phyloP scores from a whole-genome alignment of 192 early-diverging fungal species.

The Backusella parvicylindrica region DNA sequence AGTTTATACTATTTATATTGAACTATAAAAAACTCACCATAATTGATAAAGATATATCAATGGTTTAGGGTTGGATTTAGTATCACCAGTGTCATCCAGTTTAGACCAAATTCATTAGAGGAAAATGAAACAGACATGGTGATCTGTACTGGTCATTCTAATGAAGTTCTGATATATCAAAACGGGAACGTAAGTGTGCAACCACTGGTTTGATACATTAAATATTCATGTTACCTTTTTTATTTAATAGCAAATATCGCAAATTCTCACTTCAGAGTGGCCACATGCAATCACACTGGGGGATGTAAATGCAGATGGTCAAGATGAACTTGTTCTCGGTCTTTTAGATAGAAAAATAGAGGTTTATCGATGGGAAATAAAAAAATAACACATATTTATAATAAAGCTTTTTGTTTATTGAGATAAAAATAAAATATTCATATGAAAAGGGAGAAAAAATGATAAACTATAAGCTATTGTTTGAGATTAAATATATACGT shows the following conservation, averaged over 20 bases:
- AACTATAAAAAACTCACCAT: neutral
- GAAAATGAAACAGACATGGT: constrained; percentile 28
- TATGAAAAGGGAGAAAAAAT: neutral
- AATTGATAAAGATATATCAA: constrained; percentile 19
- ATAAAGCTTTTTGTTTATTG: constrained; percentile 1
- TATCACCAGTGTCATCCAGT: constrained; percentile 16
- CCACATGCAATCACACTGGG: constrained; percentile 27
- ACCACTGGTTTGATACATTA: neutral
- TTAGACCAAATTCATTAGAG: constrained; percentile 19
- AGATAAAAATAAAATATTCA: neutral
- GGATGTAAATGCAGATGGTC: constrained; percentile 34
- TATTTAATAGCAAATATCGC: constrained; percentile 16
- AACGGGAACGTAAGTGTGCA: constrained; percentile 21
- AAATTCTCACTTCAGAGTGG: constrained; percentile 32
- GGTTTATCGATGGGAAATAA: constrained; percentile 23
- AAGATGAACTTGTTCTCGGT: constrained; percentile 37
- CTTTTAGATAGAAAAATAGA: constrained; percentile 31
- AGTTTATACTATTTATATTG: neutral
- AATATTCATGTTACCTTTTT: neutral
- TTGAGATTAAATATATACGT: neutral
- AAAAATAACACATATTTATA: neutral
- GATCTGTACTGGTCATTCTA: constrained; percentile 33
- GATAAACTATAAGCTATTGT: neutral
- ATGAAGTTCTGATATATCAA: constrained; percentile 32
- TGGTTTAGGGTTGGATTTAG: constrained; percentile 27